Evolutionary conservation across 768 basidiomycete species (phyloP).

Genomic region (Asterophora parasitica): DNA sequence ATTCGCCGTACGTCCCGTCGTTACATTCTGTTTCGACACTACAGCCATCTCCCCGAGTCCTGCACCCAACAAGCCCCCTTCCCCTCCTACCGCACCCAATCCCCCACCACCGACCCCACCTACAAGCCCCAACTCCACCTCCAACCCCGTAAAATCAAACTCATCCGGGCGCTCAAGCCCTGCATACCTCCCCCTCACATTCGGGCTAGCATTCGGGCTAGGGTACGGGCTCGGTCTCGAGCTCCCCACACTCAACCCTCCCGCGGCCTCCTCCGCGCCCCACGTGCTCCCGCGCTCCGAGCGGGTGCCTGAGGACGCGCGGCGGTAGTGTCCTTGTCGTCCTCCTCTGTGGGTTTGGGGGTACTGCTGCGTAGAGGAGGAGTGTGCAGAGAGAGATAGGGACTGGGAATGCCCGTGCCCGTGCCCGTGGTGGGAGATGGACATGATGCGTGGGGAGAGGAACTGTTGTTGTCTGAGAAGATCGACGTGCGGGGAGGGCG

Average conservation of each 20-base stretch:
- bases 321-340: slow-evolving; percentile 31
- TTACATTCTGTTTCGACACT: slow-evolving; percentile 77
- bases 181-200: slow-evolving; percentile 32
- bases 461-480: slow-evolving; percentile 21
- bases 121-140: not conserved
- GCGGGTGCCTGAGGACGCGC: slow-evolving; percentile 38
- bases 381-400: too few relatives aligned
- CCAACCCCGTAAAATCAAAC: slow-evolving; percentile 20
- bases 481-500: slow-evolving; percentile 18
- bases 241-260: slow-evolving; percentile 29
- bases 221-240: slow-evolving; percentile 59
- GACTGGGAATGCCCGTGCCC: slow-evolving; percentile 15
- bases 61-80: not conserved
- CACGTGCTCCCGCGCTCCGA: slow-evolving; percentile 33
- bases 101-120: not conserved
- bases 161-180: slow-evolving; percentile 34
- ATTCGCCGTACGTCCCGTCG: slow-evolving; percentile 83
- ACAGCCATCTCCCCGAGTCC: not conserved
- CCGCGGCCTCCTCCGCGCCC: slow-evolving; percentile 15
- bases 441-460: slow-evolving; percentile 11
- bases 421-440: slow-evolving; percentile 14
- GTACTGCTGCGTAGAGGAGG: slow-evolving; percentile 2
- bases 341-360: slow-evolving; percentile 5
- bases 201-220: slow-evolving; percentile 61
- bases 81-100: not conserved